Conservation (phyloP, 306 rosid species). For the Rosa lucieae region DNA sequence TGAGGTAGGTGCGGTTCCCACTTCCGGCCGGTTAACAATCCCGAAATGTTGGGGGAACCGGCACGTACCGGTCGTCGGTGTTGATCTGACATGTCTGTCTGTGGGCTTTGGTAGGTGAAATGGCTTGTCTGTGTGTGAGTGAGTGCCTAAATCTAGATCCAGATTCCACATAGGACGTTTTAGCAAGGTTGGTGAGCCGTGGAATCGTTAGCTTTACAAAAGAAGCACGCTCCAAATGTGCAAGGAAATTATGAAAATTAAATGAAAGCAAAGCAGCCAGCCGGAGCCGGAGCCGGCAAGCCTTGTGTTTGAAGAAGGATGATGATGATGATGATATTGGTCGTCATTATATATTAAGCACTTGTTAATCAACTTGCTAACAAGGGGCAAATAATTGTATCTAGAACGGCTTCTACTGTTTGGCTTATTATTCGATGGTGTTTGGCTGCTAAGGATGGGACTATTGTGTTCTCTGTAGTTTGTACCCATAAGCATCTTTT, state of each 20-base stretch:
- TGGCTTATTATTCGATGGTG: background rate
- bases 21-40: background rate
- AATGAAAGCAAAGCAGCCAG: background rate
- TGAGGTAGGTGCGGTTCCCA: slow-evolving; percentile 8
- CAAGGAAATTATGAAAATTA: no score
- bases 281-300: background rate
- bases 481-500: no score
- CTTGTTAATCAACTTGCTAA: background rate
- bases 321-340: background rate
- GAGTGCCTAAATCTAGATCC: background rate
- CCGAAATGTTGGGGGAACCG: slow-evolving; percentile 19
- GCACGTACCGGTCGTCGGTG: background rate
- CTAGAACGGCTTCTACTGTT: background rate
- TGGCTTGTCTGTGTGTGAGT: background rate
- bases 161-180: background rate
- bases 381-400: background rate
- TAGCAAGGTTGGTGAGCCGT: background rate
- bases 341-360: background rate
- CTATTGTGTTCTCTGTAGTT: no score
- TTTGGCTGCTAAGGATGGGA: no score
- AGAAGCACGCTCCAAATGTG: background rate
- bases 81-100: background rate
- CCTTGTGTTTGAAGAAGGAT: background rate
- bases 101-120: slow-evolving; percentile 25
- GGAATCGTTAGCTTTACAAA: background rate